phyloP scores from a whole-genome alignment of 2,329 filamentous ascomycete genomes.

The Exophiala viscosa region DNA sequence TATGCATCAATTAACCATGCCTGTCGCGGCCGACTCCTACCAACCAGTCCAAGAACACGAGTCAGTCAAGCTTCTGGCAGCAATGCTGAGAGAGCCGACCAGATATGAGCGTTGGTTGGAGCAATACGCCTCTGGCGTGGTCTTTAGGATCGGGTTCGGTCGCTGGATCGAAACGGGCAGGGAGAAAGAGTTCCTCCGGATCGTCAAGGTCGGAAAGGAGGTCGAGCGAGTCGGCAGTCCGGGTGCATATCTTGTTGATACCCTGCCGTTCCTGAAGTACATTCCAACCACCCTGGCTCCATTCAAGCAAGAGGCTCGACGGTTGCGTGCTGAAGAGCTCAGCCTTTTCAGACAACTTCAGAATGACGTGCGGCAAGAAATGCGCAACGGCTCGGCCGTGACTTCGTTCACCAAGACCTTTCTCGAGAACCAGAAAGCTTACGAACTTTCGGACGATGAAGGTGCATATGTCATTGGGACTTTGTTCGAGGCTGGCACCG shows the following conservation, averaged over 20 bases:
- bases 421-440: constrained; percentile 30
- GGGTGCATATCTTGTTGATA: constrained; percentile 36
- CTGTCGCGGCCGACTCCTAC: constrained; percentile 29
- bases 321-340: constrained; percentile 29
- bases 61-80: constrained; percentile 28
- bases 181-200: constrained; percentile 27
- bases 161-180: constrained; percentile 23
- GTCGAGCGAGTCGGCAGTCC: constrained; percentile 36
- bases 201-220: constrained; percentile 33
- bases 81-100: constrained; percentile 30
- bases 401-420: constrained; percentile 34
- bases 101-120: constrained; percentile 37
- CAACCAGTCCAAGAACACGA: constrained; percentile 33
- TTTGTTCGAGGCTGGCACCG: constrained; percentile 31
- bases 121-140: constrained; percentile 37
- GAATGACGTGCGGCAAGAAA: constrained; percentile 39
- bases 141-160: constrained; percentile 37
- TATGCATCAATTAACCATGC: constrained; percentile 41
- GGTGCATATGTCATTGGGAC: constrained; percentile 42
- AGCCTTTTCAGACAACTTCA: constrained; percentile 38
- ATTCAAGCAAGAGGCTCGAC: constrained; percentile 31
- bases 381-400: constrained; percentile 17
- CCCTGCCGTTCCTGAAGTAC: constrained; percentile 30
- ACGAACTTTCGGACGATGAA: constrained; percentile 19
- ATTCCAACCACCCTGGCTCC: constrained; percentile 30